Evolutionary conservation across 164 flowering plant genomes (phyloP), one percentile per base, ranked within the genome.

Genomic region (Magnolia changhungtana): DNA sequence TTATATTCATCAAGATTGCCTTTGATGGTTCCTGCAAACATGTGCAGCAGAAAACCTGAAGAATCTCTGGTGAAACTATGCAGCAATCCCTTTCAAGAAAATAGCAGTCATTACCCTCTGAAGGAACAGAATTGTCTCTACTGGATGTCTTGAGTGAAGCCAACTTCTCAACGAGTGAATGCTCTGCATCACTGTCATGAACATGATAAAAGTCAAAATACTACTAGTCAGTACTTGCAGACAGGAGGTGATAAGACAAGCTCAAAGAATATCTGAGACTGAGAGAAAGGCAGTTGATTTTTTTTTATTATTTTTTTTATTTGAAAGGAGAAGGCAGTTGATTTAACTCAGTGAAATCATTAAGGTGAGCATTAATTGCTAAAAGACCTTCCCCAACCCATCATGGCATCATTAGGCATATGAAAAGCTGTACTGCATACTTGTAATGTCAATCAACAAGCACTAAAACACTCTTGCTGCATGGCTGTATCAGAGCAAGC

Each of bases 91-190:
- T 19, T 55, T 31, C 21, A 75, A 72, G 21, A 55, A 67, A 52
- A 58, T 6, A 61, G 7, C 13, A 14, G 18, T 5, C 19, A 29
- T 51, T 82, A 79, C 82, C 80, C 13, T 55, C 63, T 24, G 79
- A 67, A 69, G 74, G 67, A 63, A 69, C 45, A 18, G 80, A 66
- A 74, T 50, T 63, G 69, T 67, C 51, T 63, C 20, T 74, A 18
- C n/a, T 23, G 52, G 87, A 79, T 71, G 82, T 73, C 85, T 74
- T 83, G 16, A 88, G 78, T 67, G 89, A 88, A 76, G 89, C 90
- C 85, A 93, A 85, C 80, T 88, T 78, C 83, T 89, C 83, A 50
- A 93, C 82, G 55, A 91, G 88, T 7, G 50, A 71, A 4, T 88
- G 89, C 76, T 93, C 96, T 52, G 75, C 72, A 50, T 80, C 86